Evolutionary conservation across 2,329 filamentous ascomycete genomes (phyloP).

Genomic region (Verticillium nonalfalfae): DNA sequence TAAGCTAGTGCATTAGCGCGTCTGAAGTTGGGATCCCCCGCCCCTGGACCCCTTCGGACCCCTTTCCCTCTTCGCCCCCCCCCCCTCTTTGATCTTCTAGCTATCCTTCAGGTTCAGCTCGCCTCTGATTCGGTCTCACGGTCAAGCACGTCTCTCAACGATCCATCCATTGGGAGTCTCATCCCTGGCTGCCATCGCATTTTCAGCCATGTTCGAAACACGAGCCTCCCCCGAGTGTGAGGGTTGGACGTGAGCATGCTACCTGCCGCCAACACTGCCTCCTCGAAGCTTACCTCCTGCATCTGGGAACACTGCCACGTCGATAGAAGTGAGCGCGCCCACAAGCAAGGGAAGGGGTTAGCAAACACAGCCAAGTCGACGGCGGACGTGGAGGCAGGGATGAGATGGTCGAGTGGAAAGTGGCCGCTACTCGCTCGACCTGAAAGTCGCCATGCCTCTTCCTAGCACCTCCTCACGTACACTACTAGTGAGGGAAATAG

Average conservation of each 20-base stretch:
- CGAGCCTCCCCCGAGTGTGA: not conserved
- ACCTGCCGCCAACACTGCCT: not conserved
- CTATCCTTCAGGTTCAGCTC: not conserved
- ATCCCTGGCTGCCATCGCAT: not conserved
- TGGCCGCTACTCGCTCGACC: not conserved
- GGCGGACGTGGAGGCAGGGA: not conserved
- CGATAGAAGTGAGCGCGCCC: not conserved
- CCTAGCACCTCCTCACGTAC: not conserved
- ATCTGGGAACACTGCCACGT: not conserved
- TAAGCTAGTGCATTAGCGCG: not conserved
- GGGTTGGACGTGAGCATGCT: not conserved
- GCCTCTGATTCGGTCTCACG: not conserved
- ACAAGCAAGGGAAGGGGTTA: not conserved
- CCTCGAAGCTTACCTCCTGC: no score
- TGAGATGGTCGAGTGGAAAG: not conserved
- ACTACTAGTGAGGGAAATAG: not conserved
- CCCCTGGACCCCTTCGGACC: not conserved
- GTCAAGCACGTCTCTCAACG: not conserved
- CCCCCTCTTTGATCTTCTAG: not conserved
- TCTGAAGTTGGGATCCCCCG: not conserved
- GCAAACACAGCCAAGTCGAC: not conserved
- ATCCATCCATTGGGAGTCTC: not conserved
- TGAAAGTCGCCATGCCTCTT: not conserved
- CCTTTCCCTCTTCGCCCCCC: not conserved
- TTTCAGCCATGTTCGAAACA: not conserved